phyloP scores from a whole-genome alignment of 2,329 filamentous ascomycete genomes.

The Furcasterigmium sp. region DNA sequence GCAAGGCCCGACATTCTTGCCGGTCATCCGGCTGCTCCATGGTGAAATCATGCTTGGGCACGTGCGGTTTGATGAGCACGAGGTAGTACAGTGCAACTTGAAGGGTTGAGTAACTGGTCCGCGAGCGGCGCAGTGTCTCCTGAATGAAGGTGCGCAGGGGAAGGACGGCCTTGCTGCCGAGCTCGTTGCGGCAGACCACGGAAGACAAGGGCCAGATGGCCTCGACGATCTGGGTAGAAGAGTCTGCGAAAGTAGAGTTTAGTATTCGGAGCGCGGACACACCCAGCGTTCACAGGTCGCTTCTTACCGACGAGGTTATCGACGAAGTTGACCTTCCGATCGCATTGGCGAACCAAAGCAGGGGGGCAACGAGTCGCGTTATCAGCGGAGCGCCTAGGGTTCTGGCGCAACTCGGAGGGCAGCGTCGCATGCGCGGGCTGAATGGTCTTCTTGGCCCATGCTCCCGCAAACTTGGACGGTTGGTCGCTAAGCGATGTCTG shows the following conservation, averaged over 20 bases:
- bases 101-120: conserved; percentile 94
- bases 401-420: conserved; percentile 58
- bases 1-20: conserved; percentile 71
- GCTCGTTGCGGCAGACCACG: conserved; percentile 67
- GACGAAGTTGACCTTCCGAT: conserved; percentile 92
- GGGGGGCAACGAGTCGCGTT: conserved; percentile 61
- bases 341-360: conserved; percentile 75
- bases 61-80: conserved; percentile 85
- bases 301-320: conserved; percentile 95
- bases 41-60: conserved; percentile 78
- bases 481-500: conserved; percentile 23
- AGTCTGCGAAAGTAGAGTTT: conserved; percentile 59
- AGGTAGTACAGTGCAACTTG: conserved; percentile 97
- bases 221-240: conserved; percentile 94
- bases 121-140: conserved; percentile 89
- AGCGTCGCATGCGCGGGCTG: conserved; percentile 33
- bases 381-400: conserved; percentile 53
- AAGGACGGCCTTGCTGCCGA: conserved; percentile 70
- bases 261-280: conserved; percentile 17
- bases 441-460: conserved; percentile 18
- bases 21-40: conserved; percentile 76
- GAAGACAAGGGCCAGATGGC: conserved; percentile 94
- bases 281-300: conserved; percentile 17
- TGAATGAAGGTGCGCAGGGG: conserved; percentile 95
- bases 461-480: conserved; percentile 18